Conservation (phyloP, 805 yeast genomes). For the Scheffersomyces ergatensis region DNA sequence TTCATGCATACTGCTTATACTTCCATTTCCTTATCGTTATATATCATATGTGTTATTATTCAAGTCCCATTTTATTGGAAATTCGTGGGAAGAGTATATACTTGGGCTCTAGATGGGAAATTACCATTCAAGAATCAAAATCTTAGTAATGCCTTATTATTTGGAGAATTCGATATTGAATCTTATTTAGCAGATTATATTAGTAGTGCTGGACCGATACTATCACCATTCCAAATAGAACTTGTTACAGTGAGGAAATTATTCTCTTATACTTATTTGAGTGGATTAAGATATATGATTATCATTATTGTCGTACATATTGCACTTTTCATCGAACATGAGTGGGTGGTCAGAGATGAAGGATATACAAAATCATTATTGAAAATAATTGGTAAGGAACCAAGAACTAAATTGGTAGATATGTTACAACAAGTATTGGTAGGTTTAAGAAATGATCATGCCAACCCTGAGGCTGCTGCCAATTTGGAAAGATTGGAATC, state of each 20-base stretch:
- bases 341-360: constrained; percentile 69
- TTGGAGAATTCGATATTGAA: constrained; percentile 29
- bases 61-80: constrained; percentile 63
- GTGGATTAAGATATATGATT: constrained; percentile 39
- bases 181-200: constrained; percentile 1
- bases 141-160: constrained; percentile 31
- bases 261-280: constrained; percentile 30
- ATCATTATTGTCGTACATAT: constrained; percentile 40
- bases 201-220: constrained; percentile 7
- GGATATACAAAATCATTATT: constrained; percentile 60
- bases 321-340: constrained; percentile 58
- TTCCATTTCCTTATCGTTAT: constrained; percentile 25
- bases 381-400: constrained; percentile 59
- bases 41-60: constrained; percentile 40
- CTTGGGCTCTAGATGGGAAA: constrained; percentile 55
- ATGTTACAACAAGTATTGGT: constrained; percentile 30
- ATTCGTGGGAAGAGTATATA: constrained; percentile 49
- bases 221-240: constrained; percentile 6
- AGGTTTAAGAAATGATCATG: constrained; percentile 20
- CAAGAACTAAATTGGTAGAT: constrained; percentile 38
- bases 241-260: constrained; percentile 20
- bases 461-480: constrained; percentile 17
- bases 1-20: constrained; percentile 12
- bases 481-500: constrained; percentile 20
- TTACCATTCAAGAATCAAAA: constrained; percentile 36